phyloP scores from a whole-genome alignment of 2,329 filamentous ascomycete genomes.

The Blastomyces parvus region DNA sequence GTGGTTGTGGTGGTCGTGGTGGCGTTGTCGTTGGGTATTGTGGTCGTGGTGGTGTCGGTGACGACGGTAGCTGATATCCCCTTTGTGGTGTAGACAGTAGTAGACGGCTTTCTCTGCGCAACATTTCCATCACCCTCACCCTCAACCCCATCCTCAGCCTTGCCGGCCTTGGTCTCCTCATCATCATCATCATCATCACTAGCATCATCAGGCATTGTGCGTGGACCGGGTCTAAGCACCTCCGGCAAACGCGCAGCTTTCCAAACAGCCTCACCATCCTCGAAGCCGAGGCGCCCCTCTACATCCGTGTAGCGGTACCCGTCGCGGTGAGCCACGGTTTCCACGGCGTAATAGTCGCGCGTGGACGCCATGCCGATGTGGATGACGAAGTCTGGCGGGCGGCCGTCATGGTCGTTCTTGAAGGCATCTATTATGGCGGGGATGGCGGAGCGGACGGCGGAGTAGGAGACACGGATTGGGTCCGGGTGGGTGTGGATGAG shows the following conservation, averaged over 20 bases:
- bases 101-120: background rate
- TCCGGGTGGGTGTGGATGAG: conserved; percentile 47
- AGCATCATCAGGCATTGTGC: background rate
- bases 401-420: conserved; percentile 31
- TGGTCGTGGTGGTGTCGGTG: background rate
- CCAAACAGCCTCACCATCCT: conserved; percentile 38
- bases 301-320: conserved; percentile 63
- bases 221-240: conserved; percentile 45
- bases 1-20: background rate
- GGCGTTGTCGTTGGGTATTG: background rate
- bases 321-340: conserved; percentile 60
- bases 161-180: background rate
- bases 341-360: conserved; percentile 58
- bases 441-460: conserved; percentile 52
- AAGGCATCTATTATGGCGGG: conserved; percentile 51
- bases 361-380: conserved; percentile 72
- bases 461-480: conserved; percentile 63
- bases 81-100: background rate
- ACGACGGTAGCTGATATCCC: background rate
- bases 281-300: conserved; percentile 43
- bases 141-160: background rate
- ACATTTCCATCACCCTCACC: background rate
- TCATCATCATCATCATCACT: no score
- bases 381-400: conserved; percentile 54
- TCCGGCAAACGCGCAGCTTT: conserved; percentile 42